Evolutionary conservation across 2,329 filamentous ascomycete genomes (phyloP), one percentile per base, ranked within the genome.

Genomic region (Biscogniauxia mediterranea): DNA sequence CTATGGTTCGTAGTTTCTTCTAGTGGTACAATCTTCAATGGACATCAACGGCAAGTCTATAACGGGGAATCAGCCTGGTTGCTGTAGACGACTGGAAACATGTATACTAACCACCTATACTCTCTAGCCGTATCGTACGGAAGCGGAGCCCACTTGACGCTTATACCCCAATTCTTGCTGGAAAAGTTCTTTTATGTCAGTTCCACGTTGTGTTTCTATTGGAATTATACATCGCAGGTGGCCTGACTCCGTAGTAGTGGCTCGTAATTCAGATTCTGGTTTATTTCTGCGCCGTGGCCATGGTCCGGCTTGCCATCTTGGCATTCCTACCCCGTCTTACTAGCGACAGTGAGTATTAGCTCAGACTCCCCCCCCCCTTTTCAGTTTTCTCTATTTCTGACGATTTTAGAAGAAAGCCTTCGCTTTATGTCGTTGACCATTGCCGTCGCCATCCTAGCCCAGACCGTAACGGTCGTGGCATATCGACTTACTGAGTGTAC

Each of bases 291-390:
- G 67, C 63, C 1, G 69, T 74, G 1, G 74, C 72, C 17, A 60
- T 74, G 3, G 70, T 76, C 23, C 68, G 75, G 52, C 57, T 77
- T 17, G 69, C 74, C 2, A 74, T 78, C 32, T 66, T 74, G 8
- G 70, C 72, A 6, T 76, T 77, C 59, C 61, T 77, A 13, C 70
- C 71, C 9, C 71, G 75, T n/a, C 67, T 77, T 15, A 66, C 64
- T 54, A 73, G 70, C 63, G 72, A 76, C 19, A 71, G 76, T 76
- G 67, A 66, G 73, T 54, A 50, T 56, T 38, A 25, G 52, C 11
- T 46, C 38, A 17, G 11, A 2, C 28, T 32, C 2, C 2, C 38
- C 17, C 15, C 15, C 5, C 2, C 15, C 38, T 46, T n/a, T n/a
- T n/a, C n/a, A 17, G 17, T 46, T 46, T 46, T 11, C 13, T 7